Evolutionary conservation across 257 asterid genomes (phyloP).

Genomic region (Solanum gandarillasii): DNA sequence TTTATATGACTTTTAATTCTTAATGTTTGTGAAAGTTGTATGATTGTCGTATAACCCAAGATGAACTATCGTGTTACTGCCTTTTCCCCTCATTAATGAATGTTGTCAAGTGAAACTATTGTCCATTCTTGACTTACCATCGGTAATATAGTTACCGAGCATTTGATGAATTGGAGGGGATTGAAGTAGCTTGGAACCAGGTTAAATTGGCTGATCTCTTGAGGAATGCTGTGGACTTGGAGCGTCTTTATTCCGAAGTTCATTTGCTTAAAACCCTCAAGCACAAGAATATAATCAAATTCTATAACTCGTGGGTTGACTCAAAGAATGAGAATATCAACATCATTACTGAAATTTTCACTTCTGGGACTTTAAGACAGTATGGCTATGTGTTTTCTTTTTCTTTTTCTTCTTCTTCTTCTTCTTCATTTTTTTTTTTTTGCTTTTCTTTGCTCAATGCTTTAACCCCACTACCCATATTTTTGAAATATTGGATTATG

Average conservation of each 20-base stretch:
- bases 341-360: conserved; percentile 90
- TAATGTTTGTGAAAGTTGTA: not conserved
- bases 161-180: conserved; percentile 90
- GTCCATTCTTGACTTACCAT: conserved; percentile 33
- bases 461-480: not conserved
- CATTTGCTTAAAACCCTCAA: conserved; percentile 87
- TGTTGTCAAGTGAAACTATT: not conserved
- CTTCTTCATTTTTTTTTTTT: no score
- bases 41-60: not conserved
- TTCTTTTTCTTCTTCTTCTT: not conserved
- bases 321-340: conserved; percentile 66
- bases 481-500: not conserved
- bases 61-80: not conserved
- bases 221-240: conserved; percentile 69
- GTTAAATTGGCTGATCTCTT: conserved; percentile 71
- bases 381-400: conserved; percentile 21
- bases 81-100: not conserved
- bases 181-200: conserved; percentile 97
- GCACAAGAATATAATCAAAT: conserved; percentile 89
- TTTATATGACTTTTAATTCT: not conserved
- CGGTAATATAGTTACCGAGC: conserved; percentile 67
- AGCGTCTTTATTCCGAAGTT: conserved; percentile 82
- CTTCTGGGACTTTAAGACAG: conserved; percentile 90
- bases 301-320: conserved; percentile 86
- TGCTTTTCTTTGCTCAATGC: not conserved